Conservation (phyloP, 169 alveolate genomes). For the Neospora caninum region DNA sequence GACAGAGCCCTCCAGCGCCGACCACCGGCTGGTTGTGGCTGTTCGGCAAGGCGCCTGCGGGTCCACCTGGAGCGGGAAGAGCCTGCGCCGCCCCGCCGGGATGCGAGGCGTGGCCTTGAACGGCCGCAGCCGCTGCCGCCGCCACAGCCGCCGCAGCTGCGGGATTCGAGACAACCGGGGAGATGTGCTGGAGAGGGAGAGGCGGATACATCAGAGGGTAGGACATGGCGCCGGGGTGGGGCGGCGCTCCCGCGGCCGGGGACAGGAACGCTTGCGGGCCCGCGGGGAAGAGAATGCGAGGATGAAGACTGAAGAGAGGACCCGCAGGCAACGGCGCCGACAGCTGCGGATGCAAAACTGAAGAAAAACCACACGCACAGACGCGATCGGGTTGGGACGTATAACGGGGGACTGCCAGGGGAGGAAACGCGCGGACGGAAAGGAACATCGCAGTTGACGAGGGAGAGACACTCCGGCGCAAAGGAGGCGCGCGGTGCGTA, state of each 20-base stretch:
- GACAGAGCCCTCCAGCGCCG: neutral
- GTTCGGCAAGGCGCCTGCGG: neutral
- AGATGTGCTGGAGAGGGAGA: constrained; percentile 21
- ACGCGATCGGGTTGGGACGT: too few relatives aligned
- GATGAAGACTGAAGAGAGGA: constrained; percentile 7
- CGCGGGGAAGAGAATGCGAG: neutral
- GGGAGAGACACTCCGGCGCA: neutral
- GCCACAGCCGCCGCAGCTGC: neutral
- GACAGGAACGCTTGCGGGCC: constrained; percentile 6
- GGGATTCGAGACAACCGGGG: neutral
- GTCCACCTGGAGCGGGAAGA: neutral
- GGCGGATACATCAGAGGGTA: constrained; percentile 34
- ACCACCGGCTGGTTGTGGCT: neutral
- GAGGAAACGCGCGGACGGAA: neutral
- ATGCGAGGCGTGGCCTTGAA: neutral
- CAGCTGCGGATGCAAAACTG: constrained; percentile 37
- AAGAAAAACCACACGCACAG: too few relatives aligned
- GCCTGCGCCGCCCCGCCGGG: neutral
- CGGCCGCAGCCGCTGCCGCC: neutral
- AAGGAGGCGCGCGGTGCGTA: neutral
- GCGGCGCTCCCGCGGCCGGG: constrained; percentile 7
- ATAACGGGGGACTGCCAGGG: neutral
- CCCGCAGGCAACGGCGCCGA: constrained; percentile 1
- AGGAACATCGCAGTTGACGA: neutral
- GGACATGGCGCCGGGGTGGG: constrained; percentile 11